These are phyloP conservation scores for Primulina huaijiensis DNA, from an alignment of 257 asterid species.

Conservation along the genomic window DNA sequence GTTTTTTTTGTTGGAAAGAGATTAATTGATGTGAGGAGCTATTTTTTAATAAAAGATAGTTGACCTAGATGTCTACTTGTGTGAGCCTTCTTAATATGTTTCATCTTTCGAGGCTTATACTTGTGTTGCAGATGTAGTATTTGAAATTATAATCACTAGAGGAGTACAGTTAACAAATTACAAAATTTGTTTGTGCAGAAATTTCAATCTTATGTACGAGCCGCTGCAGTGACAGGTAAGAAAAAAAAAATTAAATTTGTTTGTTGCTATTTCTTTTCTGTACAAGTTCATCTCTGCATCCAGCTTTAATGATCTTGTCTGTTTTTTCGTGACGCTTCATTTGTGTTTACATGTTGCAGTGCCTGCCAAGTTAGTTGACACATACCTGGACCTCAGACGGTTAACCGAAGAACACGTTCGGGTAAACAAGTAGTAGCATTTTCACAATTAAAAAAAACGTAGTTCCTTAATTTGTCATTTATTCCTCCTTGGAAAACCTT, in stretches of 20 bases:
- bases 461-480: conserved; percentile 7
- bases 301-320: conserved; percentile 2
- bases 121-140: neutral
- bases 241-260: conserved; percentile 3
- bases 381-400: conserved; percentile 71
- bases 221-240: conserved; percentile 70
- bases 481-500: neutral
- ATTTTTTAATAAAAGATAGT: neutral
- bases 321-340: conserved; percentile 18
- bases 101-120: conserved; percentile 3
- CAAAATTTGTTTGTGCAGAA: conserved; percentile 49
- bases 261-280: neutral
- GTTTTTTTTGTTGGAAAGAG: neutral
- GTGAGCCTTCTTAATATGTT: neutral
- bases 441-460: conserved; percentile 5
- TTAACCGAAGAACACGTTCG: conserved; percentile 75
- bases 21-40: neutral
- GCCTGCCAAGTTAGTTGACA: conserved; percentile 68
- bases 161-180: conserved; percentile 21
- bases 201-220: conserved; percentile 41
- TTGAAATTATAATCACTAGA: conserved; percentile 1
- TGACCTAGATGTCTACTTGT: neutral
- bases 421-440: conserved; percentile 41
- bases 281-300: neutral
- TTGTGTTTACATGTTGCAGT: conserved; percentile 40